A percentile compares a stretch with the other conserved stretches of the same genome.
Evolutionary conservation across 352 stramenopile genomes (phyloP).

Genomic region (Phytopythium delawarense): DNA sequence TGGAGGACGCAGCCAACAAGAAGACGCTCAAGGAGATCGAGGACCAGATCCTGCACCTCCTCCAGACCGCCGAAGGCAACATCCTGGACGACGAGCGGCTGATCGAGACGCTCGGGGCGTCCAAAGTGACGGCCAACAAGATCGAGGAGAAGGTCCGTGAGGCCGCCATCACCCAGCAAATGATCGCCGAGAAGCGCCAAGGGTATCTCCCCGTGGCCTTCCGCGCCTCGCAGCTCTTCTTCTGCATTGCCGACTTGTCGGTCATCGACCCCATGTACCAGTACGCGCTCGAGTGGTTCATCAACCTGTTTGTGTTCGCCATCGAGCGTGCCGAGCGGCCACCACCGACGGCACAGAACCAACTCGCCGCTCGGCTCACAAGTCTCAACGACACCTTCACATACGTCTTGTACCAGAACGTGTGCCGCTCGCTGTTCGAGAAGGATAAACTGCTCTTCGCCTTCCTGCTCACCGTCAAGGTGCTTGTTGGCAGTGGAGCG

Average conservation of each 20-base stretch:
- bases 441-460: constrained; percentile 96
- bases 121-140: constrained; percentile 91
- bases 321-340: constrained; percentile 85
- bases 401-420: constrained; percentile 92
- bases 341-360: constrained; percentile 12
- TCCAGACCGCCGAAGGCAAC: constrained; percentile 92
- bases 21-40: constrained; percentile 95
- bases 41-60: constrained; percentile 93
- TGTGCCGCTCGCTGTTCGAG: constrained; percentile 96
- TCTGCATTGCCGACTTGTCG: constrained; percentile 91
- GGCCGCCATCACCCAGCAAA: constrained; percentile 88
- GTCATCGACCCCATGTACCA: constrained; percentile 96
- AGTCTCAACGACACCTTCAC: constrained; percentile 95
- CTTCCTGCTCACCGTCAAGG: constrained; percentile 92
- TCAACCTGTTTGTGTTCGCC: constrained; percentile 91
- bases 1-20: constrained; percentile 94
- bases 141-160: constrained; percentile 94
- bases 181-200: constrained; percentile 90
- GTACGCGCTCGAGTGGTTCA: constrained; percentile 96
- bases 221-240: constrained; percentile 91
- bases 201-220: constrained; percentile 92
- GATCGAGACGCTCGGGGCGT: constrained; percentile 92
- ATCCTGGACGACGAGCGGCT: constrained; percentile 95
- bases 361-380: constrained; percentile 71
- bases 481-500: constrained; percentile 77